Evolutionary conservation across 140 eudicot genomes (phyloP), one percentile per base, ranked within the genome.

Genomic region (Oenanthe javanica): DNA sequence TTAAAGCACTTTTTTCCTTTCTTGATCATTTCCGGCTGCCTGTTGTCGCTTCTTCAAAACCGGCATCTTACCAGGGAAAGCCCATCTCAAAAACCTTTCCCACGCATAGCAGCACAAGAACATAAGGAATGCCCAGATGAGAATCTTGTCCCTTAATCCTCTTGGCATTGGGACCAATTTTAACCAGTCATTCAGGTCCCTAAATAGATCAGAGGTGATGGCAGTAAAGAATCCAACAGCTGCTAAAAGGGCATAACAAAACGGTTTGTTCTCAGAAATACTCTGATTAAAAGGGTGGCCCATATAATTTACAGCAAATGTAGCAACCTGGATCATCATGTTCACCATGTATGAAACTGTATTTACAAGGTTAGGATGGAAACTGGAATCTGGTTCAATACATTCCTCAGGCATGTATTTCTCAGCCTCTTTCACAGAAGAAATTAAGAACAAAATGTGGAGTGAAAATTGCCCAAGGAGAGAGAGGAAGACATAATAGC

Each of bases 201-300:
- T 79, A 72, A 92, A 87, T 87, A 90, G 6, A 57, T 94, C 96
- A 0, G 96, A 94, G 2, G 97, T 84, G 54, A 94, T 94, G 16
- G 85, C 92, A 0, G 92, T 89, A 79, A 93, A 93, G 80, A 94
- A 94, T 7, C 80, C 93, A 3, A 90, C 97, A 12, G 98, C 93
- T 0, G 87, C 93, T 38, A 86, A 21, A 77, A 94, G 93, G 12
- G 96, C 96, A 52, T 85, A 76, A 84, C 50, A 69, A 70, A 91
- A 92, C 18, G 98, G 97, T 36, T 86, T 86, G 86, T 94, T 94
- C 80, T 94, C 93, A 0, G 92, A 79, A 12, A 94, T 92, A 54
- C 98, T 92, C 81, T 92, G 96, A 76, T 94, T 94, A 72, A 94
- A 94, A 48, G 97, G 98, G 55, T 94, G 98, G 13, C 98, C 98